Base-by-base conservation (phyloP, 441 rosid genomes). In the Gossypium schwendimanii region DNA sequence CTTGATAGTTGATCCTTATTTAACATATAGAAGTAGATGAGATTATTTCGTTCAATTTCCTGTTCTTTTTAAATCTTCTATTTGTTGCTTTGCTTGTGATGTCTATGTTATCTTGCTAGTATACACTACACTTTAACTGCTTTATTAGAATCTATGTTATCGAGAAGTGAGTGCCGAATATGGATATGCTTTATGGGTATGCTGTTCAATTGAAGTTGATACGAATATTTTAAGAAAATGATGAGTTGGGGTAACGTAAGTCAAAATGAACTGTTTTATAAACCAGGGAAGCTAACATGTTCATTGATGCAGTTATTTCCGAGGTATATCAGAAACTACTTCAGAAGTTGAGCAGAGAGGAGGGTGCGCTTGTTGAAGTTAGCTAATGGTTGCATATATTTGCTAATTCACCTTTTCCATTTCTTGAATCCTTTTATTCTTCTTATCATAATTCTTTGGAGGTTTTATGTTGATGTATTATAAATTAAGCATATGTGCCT, bases 301-400 rank as follows among this genome's bases (percentile, higher is more conserved):
- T 39, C 53, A 3, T 23, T 66, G 41, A 36, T 82, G 73, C 82
- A 87, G 89, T 68, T 87, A 80, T 72, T 75, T n/a, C 64, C 74
- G 41, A 62, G 83, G 81, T 3, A 28, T 87, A 11, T 75, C 82
- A 28, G 82, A 65, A 50, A 71, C 82, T 75, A 70, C 79, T 53
- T 76, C 83, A 28, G 84, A 83, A 61, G 73, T 66, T 17, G 89
- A 81, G 64, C 84, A 59, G 73, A 78, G 73, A 73, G 73, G 87
- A 66, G 83, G 83, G 3, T 87, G 91, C 63, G 80, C 83, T 47
- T 87, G 87, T 71, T 87, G 72, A 82, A 53, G 26, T 14, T 53
- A 1, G 9, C 36, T 6, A 20, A 12, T 54, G 36, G 12, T 55
- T 54, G 7, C 63, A 36, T 21, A 20, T 18, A 1, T 36, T 8